Evolutionary conservation across 306 rosid genomes (phyloP).

Genomic region (Corylus avellana): DNA sequence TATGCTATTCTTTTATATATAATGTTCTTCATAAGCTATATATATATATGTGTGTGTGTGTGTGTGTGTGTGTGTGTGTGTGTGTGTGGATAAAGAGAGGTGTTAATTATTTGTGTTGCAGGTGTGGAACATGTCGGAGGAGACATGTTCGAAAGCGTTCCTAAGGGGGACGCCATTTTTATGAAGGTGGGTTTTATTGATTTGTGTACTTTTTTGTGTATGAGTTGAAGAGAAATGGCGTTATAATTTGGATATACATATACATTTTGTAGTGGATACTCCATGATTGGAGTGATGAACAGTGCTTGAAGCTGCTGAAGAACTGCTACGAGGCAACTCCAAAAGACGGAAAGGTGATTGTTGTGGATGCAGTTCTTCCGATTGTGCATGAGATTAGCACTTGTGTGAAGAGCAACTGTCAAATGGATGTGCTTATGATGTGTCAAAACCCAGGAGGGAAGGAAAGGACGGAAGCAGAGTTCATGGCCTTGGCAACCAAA

Average conservation of each 20-base stretch:
- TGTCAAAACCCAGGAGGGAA: conserved; percentile 33
- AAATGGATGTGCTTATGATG: conserved; percentile 19
- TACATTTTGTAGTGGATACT: no score
- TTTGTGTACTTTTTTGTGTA: no score
- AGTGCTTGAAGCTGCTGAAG: conserved; percentile 33
- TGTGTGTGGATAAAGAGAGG: background rate
- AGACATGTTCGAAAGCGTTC: conserved; percentile 34
- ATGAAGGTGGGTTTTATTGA: conserved; percentile 19
- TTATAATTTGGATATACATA: no score
- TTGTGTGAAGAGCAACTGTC: background rate
- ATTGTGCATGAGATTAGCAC: background rate
- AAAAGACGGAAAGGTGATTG: conserved; percentile 30
- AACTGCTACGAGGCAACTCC: conserved; percentile 29
- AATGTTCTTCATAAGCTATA: background rate
- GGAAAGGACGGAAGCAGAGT: no score
- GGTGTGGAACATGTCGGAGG: conserved; percentile 37
- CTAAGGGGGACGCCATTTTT: conserved; percentile 31
- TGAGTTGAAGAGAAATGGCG: no score
- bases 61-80: no score
- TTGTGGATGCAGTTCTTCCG: conserved; percentile 28
- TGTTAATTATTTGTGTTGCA: conserved; percentile 4
- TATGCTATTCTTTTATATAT: background rate
- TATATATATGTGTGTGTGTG: no score
- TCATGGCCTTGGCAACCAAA: no score
- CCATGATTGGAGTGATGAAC: conserved; percentile 34